A percentile compares a stretch with the other conserved stretches of the same genome.
These are phyloP conservation scores for Fusarium sp. DNA, from an alignment of 2,329 filamentous ascomycete species.

Conservation along the genomic window DNA sequence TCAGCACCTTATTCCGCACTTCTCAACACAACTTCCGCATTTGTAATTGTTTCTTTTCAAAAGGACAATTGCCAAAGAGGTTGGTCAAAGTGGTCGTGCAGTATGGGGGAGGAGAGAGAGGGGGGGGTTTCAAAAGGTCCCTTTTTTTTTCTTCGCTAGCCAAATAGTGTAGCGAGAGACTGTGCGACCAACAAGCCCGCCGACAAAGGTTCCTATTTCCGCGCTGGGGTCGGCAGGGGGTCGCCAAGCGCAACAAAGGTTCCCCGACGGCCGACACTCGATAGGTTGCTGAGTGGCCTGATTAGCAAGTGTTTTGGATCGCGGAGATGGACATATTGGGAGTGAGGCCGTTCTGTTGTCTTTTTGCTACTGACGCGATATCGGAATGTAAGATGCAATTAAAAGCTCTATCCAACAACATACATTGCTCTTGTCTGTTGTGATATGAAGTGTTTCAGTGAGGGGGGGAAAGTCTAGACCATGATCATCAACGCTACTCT, in stretches of 20 bases:
- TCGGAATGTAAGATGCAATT: neutral
- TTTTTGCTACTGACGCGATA: neutral
- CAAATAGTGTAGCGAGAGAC: neutral
- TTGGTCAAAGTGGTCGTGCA: neutral
- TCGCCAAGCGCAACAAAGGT: constrained; percentile 35
- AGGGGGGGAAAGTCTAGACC: neutral
- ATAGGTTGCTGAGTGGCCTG: neutral
- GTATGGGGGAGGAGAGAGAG: neutral
- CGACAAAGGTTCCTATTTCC: constrained; percentile 27
- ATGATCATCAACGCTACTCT: neutral
- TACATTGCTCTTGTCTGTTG: no score
- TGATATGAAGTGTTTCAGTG: neutral
- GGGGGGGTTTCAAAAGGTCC: constrained; percentile 17
- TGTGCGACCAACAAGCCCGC: neutral
- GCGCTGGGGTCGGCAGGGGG: neutral
- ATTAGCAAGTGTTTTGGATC: neutral
- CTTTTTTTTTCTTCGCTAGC: constrained; percentile 7
- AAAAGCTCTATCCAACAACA: no score
- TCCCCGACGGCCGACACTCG: constrained; percentile 6
- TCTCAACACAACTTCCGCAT: neutral
- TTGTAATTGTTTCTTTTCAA: neutral
- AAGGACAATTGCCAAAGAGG: neutral
- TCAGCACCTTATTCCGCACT: neutral
- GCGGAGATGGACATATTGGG: neutral
- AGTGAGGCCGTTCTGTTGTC: neutral